Percentiles rank a stretch among this genome's conserved stretches.
phyloP scores from a whole-genome alignment of 1,284 basidiomycete species.

The Ganoderma lucidum region DNA sequence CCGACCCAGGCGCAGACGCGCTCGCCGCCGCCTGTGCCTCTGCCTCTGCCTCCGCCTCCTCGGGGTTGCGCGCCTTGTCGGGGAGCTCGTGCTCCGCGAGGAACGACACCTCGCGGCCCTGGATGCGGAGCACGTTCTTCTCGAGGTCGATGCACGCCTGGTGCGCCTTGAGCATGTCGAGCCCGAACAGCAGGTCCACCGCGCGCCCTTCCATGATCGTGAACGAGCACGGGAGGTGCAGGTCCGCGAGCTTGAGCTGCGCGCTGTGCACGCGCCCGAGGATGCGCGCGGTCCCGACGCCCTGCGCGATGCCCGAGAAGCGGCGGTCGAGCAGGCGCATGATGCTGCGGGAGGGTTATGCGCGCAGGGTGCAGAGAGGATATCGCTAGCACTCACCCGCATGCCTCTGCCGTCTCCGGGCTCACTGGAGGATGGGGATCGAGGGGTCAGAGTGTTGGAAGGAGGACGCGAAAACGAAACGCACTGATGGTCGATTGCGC shows the following conservation, averaged over 20 bases:
- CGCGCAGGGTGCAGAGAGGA: background rate
- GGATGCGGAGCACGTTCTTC: constrained; percentile 89
- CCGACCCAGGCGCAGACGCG: constrained; percentile 31
- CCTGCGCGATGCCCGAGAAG: constrained; percentile 92
- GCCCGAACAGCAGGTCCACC: constrained; percentile 93
- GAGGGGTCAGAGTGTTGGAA: constrained; percentile 23
- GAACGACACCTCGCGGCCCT: constrained; percentile 88
- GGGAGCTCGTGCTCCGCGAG: constrained; percentile 95
- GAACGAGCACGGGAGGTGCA: constrained; percentile 91
- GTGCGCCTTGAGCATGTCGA: constrained; percentile 99
- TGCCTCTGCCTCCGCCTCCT: constrained; percentile 36
- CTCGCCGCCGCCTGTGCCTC: constrained; percentile 27
- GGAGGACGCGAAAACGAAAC: constrained; percentile 41
- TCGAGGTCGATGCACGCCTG: constrained; percentile 95
- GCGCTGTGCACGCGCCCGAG: constrained; percentile 94
- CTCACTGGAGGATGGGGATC: constrained; percentile 69
- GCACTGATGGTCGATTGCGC: constrained; percentile 96
- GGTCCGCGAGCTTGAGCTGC: constrained; percentile 87
- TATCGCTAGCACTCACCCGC: constrained; percentile 67
- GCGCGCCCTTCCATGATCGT: constrained; percentile 96
- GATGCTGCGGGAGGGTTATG: constrained; percentile 47
- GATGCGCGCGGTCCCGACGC: constrained; percentile 96
- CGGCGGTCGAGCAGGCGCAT: constrained; percentile 93
- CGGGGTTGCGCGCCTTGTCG: constrained; percentile 68
- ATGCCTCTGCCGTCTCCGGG: constrained; percentile 92